Conservation (phyloP, 2,329 filamentous ascomycete species). For the Cladosporium halotolerans region DNA sequence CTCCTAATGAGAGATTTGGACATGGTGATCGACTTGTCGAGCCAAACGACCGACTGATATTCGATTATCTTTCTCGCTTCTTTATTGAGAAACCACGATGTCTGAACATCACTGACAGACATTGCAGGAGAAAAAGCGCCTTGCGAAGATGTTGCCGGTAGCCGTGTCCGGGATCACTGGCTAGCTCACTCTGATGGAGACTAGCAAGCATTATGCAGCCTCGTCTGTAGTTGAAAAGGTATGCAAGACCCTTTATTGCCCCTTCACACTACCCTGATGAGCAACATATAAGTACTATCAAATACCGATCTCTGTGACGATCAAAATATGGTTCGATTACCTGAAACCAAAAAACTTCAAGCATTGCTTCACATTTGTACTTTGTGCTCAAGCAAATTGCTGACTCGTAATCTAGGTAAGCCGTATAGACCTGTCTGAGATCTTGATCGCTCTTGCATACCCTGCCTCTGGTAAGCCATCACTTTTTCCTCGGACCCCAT, state of each 20-base stretch:
- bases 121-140: constrained; percentile 4
- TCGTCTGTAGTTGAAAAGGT: constrained; percentile 8
- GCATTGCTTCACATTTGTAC: not conserved
- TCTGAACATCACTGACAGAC: constrained; percentile 5
- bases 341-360: constrained; percentile 29
- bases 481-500: constrained; percentile 14
- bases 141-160: not conserved
- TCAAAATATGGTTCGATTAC: constrained; percentile 41
- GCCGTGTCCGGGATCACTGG: not conserved
- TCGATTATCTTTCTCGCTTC: constrained; percentile 11
- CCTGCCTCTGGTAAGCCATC: constrained; percentile 22
- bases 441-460: not conserved
- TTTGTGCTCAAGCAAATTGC: constrained; percentile 12
- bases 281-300: constrained; percentile 43
- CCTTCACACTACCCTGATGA: constrained; percentile 34
- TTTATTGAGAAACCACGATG: not conserved
- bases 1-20: constrained; percentile 7
- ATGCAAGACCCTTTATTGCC: not conserved
- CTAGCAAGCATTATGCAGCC: not conserved
- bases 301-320: constrained; percentile 44
- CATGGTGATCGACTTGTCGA: constrained; percentile 56
- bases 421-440: not conserved
- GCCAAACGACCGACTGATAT: constrained; percentile 55
- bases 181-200: not conserved
- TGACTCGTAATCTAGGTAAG: constrained; percentile 20